Percentiles rank a stretch among this genome's conserved stretches.
These are phyloP conservation scores for Citrus trifoliata DNA, from an alignment of 345 rosid species.

Conservation along the genomic window DNA sequence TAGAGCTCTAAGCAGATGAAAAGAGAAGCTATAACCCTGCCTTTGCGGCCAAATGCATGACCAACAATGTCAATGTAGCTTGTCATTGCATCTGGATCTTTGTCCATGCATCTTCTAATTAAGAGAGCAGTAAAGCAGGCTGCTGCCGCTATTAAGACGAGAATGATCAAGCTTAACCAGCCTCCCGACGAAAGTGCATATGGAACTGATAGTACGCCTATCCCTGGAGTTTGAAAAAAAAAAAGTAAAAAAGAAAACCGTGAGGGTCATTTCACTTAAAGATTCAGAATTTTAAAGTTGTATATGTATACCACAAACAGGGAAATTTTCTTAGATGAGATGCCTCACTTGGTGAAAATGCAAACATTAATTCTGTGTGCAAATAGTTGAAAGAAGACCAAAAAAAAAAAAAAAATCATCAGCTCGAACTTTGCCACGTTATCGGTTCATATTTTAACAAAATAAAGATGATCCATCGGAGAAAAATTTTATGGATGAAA, in stretches of 20 bases:
- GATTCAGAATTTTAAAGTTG: not conserved
- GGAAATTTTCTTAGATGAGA: too few relatives aligned
- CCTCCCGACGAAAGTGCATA: constrained; percentile 49
- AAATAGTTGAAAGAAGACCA: too few relatives aligned
- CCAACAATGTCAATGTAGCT: constrained; percentile 37
- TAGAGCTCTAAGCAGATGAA: constrained; percentile 41
- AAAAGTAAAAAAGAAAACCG: too few relatives aligned
- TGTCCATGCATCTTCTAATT: constrained; percentile 35
- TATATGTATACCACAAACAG: too few relatives aligned
- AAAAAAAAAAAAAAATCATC: too few relatives aligned
- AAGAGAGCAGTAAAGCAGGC: constrained; percentile 38
- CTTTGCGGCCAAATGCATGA: constrained; percentile 39
- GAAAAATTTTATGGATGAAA: too few relatives aligned
- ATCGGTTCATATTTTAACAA: too few relatives aligned
- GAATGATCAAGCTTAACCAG: constrained; percentile 42
- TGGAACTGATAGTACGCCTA: constrained; percentile 45
- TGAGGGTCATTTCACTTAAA: too few relatives aligned
- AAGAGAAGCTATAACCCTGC: constrained; percentile 36
- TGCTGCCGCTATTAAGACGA: constrained; percentile 30
- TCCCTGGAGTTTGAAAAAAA: constrained; percentile 14
- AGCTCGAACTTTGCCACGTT: too few relatives aligned
- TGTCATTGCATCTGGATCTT: constrained; percentile 22
- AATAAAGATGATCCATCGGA: too few relatives aligned
- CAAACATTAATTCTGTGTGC: too few relatives aligned
- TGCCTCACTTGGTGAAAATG: too few relatives aligned